Conservation (phyloP, 106 monocot genomes). For the Dendrobium officinale region DNA sequence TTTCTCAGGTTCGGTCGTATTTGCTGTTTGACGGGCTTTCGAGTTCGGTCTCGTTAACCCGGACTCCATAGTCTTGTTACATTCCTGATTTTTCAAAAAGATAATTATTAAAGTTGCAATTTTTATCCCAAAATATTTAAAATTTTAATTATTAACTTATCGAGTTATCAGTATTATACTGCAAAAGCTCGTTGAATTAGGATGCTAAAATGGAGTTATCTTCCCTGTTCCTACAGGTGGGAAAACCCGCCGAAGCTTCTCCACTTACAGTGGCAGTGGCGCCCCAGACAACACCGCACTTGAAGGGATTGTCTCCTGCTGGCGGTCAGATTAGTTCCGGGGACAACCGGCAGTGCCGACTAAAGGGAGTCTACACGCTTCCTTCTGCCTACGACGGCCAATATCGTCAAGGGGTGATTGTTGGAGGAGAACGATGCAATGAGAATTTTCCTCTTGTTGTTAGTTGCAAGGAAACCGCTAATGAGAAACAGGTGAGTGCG, state of each 20-base stretch:
- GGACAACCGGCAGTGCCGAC: conserved; percentile 23
- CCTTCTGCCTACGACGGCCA: conserved; percentile 13
- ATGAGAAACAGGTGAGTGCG: conserved; percentile 48
- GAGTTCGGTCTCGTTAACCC: too few species aligned
- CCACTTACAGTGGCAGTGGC: conserved; percentile 17
- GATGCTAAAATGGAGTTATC: neutral
- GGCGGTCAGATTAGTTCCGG: conserved; percentile 10
- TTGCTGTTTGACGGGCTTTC: too few species aligned
- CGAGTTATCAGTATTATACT: neutral
- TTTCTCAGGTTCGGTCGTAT: too few species aligned
- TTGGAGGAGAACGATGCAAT: conserved; percentile 7
- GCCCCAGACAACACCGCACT: conserved; percentile 19
- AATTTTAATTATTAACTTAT: neutral
- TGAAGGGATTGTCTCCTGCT: conserved; percentile 30
- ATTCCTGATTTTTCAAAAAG: too few species aligned
- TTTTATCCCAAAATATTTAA: neutral
- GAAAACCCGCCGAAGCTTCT: conserved; percentile 20
- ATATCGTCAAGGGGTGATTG: conserved; percentile 9
- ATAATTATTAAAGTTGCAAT: neutral
- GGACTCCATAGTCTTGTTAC: too few species aligned
- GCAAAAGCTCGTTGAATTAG: neutral
- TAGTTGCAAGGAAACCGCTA: conserved; percentile 33
- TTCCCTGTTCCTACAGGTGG: conserved; percentile 28
- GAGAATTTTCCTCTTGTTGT: conserved; percentile 30
- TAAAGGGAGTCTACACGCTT: conserved; percentile 59